phyloP scores from a whole-genome alignment of 768 basidiomycete species.

The Mycena belliarum region DNA sequence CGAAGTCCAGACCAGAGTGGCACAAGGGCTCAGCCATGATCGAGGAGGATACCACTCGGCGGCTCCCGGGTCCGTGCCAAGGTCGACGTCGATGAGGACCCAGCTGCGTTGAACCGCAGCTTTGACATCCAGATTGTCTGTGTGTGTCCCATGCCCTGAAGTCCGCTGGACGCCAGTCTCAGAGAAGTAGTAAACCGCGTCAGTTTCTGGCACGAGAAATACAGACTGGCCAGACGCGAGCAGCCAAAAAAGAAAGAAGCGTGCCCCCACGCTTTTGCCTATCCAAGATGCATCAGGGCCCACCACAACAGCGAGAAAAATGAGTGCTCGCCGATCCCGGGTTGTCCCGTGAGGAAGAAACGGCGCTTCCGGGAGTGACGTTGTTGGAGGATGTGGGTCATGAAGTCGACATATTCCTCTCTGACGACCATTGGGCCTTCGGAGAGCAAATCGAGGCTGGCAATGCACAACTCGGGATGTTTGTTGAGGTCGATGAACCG shows the following conservation, averaged over 20 bases:
- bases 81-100: slow-evolving; percentile 11
- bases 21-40: background rate
- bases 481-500: no score
- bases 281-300: background rate
- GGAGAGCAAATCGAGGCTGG: no score
- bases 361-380: no score
- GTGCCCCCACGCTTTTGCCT: slow-evolving; percentile 8
- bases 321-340: background rate
- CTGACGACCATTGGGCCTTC: no score
- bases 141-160: background rate
- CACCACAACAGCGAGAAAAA: background rate
- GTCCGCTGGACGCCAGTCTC: background rate
- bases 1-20: slow-evolving; percentile 4
- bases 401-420: no score
- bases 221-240: background rate
- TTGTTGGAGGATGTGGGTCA: no score
- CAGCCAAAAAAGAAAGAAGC: background rate
- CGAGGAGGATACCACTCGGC: background rate
- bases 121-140: background rate
- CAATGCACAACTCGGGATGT: no score
- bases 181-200: background rate
- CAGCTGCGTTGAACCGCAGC: background rate
- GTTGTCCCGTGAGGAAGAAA: background rate
- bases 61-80: no score
- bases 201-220: background rate